A percentile compares a stretch with the other conserved stretches of the same genome.
Conservation (phyloP, 2,329 filamentous ascomycete genomes). For the Xylariaceae sp. region DNA sequence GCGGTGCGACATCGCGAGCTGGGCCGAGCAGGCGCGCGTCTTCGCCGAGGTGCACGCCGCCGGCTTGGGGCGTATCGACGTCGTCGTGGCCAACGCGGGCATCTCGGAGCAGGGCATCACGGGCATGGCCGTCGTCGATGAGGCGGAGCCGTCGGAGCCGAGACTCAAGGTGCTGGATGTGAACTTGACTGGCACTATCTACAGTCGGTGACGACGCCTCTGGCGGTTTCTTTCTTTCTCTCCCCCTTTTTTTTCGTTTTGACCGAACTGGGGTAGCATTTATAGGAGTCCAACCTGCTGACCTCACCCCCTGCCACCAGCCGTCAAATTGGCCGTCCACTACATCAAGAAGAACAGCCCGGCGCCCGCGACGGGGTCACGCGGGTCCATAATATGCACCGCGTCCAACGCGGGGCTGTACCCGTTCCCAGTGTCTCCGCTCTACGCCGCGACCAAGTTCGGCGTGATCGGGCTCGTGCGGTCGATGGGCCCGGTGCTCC, state of each 20-base stretch:
- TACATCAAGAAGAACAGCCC: slow-evolving; percentile 40
- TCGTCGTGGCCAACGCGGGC: slow-evolving; percentile 44
- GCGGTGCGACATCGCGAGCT: slow-evolving; percentile 30
- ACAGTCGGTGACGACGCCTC: slow-evolving; percentile 29
- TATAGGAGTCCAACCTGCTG: background rate
- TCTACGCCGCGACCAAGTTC: slow-evolving; percentile 41
- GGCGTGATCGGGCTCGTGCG: slow-evolving; percentile 43
- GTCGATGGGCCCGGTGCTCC: slow-evolving; percentile 34
- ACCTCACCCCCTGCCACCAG: slow-evolving; percentile 23
- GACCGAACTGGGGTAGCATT: no score
- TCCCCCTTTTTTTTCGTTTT: background rate
- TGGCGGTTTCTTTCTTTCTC: background rate
- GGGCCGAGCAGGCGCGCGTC: slow-evolving; percentile 26
- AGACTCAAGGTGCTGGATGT: slow-evolving; percentile 23
- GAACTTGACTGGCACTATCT: slow-evolving; percentile 33
- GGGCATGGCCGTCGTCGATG: slow-evolving; percentile 16
- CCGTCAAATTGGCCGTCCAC: slow-evolving; percentile 39
- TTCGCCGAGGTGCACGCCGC: slow-evolving; percentile 26
- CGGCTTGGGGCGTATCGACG: slow-evolving; percentile 32
- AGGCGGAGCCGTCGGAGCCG: slow-evolving; percentile 19
- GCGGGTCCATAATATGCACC: slow-evolving; percentile 43
- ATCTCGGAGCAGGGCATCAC: slow-evolving; percentile 33
- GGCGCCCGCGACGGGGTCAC: slow-evolving; percentile 18
- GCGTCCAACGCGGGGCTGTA: slow-evolving; percentile 47
- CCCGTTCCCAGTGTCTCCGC: slow-evolving; percentile 40